phyloP scores from a whole-genome alignment of 2,329 filamentous ascomycete genomes.

The Aspergillus pseudoglaucus region DNA sequence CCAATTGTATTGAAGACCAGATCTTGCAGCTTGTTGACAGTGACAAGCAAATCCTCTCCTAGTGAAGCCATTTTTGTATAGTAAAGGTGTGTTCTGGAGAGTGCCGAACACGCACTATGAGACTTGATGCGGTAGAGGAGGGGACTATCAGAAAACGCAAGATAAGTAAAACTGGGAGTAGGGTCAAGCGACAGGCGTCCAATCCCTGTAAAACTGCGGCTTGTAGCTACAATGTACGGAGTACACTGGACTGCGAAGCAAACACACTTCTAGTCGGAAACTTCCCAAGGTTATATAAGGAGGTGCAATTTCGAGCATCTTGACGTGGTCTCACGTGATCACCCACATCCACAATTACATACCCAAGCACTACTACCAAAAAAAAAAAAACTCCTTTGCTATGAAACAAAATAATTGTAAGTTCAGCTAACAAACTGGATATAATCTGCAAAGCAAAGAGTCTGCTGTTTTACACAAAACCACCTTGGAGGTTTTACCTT shows the following conservation, averaged over 20 bases:
- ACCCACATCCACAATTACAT: background rate
- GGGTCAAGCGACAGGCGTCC: background rate
- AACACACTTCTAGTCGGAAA: background rate
- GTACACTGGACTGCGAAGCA: background rate
- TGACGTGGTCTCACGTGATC: background rate
- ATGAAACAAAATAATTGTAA: no score
- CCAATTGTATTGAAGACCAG: slow-evolving; percentile 99
- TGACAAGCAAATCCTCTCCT: slow-evolving; percentile 88
- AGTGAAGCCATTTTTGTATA: slow-evolving; percentile 71
- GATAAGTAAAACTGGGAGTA: background rate
- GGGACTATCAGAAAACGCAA: background rate
- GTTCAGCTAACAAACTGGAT: no score
- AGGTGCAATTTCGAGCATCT: background rate
- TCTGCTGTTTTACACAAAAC: background rate
- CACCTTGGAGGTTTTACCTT: background rate
- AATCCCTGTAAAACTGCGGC: background rate
- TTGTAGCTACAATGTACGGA: background rate
- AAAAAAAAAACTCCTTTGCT: background rate
- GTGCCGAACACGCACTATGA: background rate
- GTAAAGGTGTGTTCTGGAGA: background rate
- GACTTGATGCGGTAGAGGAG: background rate
- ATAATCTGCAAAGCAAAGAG: background rate
- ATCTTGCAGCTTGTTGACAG: slow-evolving; percentile 97
- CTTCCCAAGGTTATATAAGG: background rate
- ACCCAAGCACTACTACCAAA: background rate